These are phyloP conservation scores for Diospyros lotus DNA, from an alignment of 148 eudicot genomes.

Conservation along the genomic window DNA sequence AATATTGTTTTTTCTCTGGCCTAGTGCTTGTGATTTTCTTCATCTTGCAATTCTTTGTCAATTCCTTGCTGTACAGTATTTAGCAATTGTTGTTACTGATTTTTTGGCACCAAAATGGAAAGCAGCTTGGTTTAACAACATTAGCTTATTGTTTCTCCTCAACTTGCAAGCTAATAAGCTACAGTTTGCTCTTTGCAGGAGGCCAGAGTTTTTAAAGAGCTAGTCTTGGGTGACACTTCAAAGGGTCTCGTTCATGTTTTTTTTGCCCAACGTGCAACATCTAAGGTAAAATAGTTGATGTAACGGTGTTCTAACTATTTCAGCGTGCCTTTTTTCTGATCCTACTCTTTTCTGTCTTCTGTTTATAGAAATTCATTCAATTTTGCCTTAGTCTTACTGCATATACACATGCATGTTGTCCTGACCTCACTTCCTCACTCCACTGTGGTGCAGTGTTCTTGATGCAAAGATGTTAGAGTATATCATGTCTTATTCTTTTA, in stretches of 20 bases:
- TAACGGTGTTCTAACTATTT: neutral
- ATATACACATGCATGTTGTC: too few species aligned
- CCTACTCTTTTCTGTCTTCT: too few species aligned
- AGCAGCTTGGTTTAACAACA: neutral
- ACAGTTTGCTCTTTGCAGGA: constrained; percentile 44
- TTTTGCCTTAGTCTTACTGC: too few species aligned
- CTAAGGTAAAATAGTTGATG: constrained; percentile 51
- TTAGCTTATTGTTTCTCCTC: neutral
- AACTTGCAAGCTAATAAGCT: constrained; percentile 10
- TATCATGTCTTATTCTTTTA: too few species aligned
- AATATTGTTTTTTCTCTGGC: neutral
- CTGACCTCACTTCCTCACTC: too few species aligned
- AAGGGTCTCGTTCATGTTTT: constrained; percentile 84
- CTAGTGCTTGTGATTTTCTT: neutral
- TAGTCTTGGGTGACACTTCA: constrained; percentile 61
- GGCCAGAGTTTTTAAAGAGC: constrained; percentile 48
- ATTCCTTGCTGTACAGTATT: neutral
- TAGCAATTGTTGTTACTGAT: neutral
- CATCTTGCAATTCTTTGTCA: neutral
- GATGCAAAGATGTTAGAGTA: too few species aligned
- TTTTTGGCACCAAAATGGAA: neutral
- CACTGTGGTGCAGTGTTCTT: too few species aligned
- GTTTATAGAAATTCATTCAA: too few species aligned
- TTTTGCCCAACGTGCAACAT: constrained; percentile 76
- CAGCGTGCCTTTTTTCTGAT: neutral